A percentile compares a stretch with the other conserved stretches of the same genome.
These are phyloP conservation scores for Macadamia tetraphylla DNA, from an alignment of 164 flowering plant species.

Conservation along the genomic window DNA sequence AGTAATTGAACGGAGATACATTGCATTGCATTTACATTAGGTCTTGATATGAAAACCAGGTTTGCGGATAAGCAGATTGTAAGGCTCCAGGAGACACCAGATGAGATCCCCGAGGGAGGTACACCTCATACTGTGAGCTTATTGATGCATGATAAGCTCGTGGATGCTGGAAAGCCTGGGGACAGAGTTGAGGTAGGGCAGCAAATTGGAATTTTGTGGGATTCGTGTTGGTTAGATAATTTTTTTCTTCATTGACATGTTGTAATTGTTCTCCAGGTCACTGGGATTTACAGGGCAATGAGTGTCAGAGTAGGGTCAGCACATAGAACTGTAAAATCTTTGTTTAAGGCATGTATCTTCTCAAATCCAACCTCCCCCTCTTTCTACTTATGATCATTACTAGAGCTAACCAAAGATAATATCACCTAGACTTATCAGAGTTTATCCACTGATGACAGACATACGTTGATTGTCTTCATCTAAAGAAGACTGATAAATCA, in stretches of 20 bases:
- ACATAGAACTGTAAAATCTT: constrained; percentile 91
- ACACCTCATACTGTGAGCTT: constrained; percentile 98
- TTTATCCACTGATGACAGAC: constrained; percentile 49
- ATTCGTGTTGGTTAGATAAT: too few relatives aligned
- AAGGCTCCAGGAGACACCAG: constrained; percentile 97
- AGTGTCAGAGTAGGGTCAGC: constrained; percentile 86
- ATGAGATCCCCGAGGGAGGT: constrained; percentile 98
- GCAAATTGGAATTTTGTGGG: not conserved
- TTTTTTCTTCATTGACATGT: not conserved
- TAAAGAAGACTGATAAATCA: constrained; percentile 81
- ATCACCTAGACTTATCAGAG: not conserved
- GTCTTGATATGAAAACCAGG: constrained; percentile 27
- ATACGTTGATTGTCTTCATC: constrained; percentile 89
- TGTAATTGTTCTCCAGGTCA: constrained; percentile 43
- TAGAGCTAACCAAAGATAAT: not conserved
- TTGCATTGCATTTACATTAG: not conserved
- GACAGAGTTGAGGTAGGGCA: constrained; percentile 85
- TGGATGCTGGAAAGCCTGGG: constrained; percentile 94
- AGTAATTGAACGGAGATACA: not conserved
- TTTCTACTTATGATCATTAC: not conserved
- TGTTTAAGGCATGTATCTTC: constrained; percentile 60
- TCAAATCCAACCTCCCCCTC: too few relatives aligned
- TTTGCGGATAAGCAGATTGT: constrained; percentile 96
- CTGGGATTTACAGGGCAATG: constrained; percentile 99
- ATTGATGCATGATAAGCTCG: constrained; percentile 94